Percentiles rank a stretch among this genome's conserved stretches.
Evolutionary conservation across 164 flowering plant genomes (phyloP).

Genomic region (Buxus sempervirens): DNA sequence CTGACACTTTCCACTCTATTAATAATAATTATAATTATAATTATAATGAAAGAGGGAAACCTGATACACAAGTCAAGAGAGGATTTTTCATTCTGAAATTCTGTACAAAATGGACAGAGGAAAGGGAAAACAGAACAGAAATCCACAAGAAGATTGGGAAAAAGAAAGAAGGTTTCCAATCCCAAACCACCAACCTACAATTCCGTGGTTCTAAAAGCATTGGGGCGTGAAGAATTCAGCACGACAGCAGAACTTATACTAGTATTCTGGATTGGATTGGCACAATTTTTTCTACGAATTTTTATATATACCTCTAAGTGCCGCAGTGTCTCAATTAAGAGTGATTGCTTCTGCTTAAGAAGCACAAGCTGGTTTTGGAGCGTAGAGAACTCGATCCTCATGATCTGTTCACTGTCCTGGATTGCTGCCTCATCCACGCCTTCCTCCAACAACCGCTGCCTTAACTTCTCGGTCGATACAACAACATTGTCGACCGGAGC

Average conservation of each 20-base stretch:
- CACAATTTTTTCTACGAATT: slow-evolving; percentile 26
- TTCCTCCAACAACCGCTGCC: slow-evolving; percentile 67
- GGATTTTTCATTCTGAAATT: not conserved
- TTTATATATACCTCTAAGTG: slow-evolving; percentile 82
- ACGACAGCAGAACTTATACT: slow-evolving; percentile 16
- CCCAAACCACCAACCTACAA: not conserved
- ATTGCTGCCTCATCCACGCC: slow-evolving; percentile 76
- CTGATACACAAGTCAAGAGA: not conserved
- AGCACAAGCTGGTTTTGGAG: slow-evolving; percentile 62
- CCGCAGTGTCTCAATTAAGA: slow-evolving; percentile 70
- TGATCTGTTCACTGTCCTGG: slow-evolving; percentile 55
- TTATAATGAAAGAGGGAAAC: not conserved
- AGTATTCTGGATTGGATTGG: slow-evolving; percentile 24
- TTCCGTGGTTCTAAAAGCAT: not conserved
- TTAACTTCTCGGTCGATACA: slow-evolving; percentile 77
- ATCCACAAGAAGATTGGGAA: not conserved
- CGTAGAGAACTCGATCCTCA: slow-evolving; percentile 45
- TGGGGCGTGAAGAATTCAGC: slow-evolving; percentile 16
- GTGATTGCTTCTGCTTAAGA: slow-evolving; percentile 82
- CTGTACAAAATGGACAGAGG: not conserved
- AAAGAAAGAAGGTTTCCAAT: not conserved
- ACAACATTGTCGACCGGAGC: slow-evolving; percentile 37
- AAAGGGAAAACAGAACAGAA: not conserved
- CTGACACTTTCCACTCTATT: not conserved
- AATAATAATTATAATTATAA: not conserved